Base-by-base conservation (phyloP, 306 rosid genomes). In the Vicia villosa region DNA sequence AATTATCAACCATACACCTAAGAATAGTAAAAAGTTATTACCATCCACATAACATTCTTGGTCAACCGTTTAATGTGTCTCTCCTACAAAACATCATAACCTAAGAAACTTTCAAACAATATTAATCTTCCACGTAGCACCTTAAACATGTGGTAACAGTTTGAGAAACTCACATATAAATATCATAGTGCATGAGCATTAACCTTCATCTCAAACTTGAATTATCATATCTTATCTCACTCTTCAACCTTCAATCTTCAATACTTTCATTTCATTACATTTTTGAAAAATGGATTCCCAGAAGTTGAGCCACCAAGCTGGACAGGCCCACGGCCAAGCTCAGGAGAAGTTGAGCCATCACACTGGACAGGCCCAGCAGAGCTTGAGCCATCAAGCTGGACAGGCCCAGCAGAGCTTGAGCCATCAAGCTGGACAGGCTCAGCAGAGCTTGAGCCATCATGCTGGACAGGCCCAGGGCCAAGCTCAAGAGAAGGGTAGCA, bases 381-480 rank as follows among this genome's bases (percentile, higher is more conserved):
- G 1, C 8, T 32, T 32, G 8, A 32, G 37, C 37, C 37, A 32
- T 32, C 37, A 32, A 5, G 6, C 37, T 7, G 38, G 38, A 0
- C 38, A 34, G 3, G 38, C 38, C 1, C 38, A 34, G 3, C 10
- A 34, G 38, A 34, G 8, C 10, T 34, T 34, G 38, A 34, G 38
- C 38, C 38, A 34, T 34, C 10, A 7, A 6, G 38, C 38, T 34
- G 38, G 38, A 1, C 38, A 34, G 3, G 38, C 38, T 0, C 38
- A 34, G 10, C 10, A 34, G 38, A 34, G 8, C 10, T 34, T 34
- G 38, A 34, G 38, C 38, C 38, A 34, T 34, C 10, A 7, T 34
- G 92, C 86, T 54, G 92, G 90, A 14, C 82, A 81, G 84, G 87
- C 89, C 72, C 66, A 85, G 72, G 92, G 90, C 74, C 88, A 81